Evolutionary conservation across 208 protist species (phyloP), one percentile per base, ranked within the genome.

Genomic region (Acanthamoeba sp.): DNA sequence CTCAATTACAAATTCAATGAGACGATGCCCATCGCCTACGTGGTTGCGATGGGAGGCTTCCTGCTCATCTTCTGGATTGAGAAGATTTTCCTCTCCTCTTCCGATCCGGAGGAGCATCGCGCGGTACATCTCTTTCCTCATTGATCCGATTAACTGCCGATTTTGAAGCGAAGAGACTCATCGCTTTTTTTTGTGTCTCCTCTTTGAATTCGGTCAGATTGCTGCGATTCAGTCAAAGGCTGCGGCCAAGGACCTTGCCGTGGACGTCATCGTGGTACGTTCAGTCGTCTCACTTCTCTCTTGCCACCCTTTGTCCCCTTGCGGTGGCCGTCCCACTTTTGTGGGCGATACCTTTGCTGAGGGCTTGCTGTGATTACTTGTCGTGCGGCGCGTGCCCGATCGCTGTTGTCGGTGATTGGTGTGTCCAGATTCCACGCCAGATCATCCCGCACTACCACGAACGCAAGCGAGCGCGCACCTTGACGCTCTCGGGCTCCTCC

Each of bases 391-490:
- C 16, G 52, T 57, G 52, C 16, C 20, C 27, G 10, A 38, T 18
- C 6, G n/a, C 32, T 36, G n/a, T 42, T 14, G 62, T 3, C 66
- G 71, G 71, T 42, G 16, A 9, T 20, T 45, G 71, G 27, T 80
- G 38, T 55, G 38, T 71, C 18, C 50, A 76, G 85, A 73, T 91
- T 20, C 85, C 85, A 5, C 85, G 85, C 6, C 50, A 91, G 36
- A 66, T 91, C 85, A 91, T 91, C 57, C 85, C 85, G 22, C 85
- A 91, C 85, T 91, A 91, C 57, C 78, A 88, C 32, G 29, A 52
- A 32, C 78, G 48, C 7, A 52, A 88, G 45, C 40, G 71, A 12
- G 71, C 71, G 14, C 71, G 38, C 40, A 80, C 71, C 5, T 20
- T 71, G 29, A 71, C 64, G 16, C 64, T 71, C 64, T 20, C 64